Evolutionary conservation across 306 rosid genomes (phyloP), one percentile per base, ranked within the genome.

Genomic region (Quercus agrifolia): DNA sequence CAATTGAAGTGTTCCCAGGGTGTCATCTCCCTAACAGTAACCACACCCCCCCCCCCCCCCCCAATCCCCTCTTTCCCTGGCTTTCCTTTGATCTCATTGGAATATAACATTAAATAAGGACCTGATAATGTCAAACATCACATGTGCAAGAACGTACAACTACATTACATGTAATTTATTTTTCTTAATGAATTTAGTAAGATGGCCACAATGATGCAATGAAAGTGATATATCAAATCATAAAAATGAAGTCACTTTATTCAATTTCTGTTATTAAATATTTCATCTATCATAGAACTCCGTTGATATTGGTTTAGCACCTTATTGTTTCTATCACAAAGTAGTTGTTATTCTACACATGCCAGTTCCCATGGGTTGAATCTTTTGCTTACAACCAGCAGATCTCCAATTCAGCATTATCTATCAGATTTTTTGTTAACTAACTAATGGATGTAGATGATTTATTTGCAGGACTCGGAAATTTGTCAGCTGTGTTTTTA

Each of bases 391-490:
- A 49, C 54, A 49, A 49, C 54, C 54, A 49, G 54, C 54, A 49
- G 54, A 49, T 17, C 54, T 49, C 19, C 56, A 12, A 30, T 56
- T 77, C 76, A 77, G 28, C 64, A 61, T 52, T 46, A 12, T 59
- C 66, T 20, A 20, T 27, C 51, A 28, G 51, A 13, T 20, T 59
- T 44, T 80, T 31, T 31, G 55, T 51, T 70, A 20, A 71, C 57
- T 21, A 78, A 61, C 73, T 82, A 84, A 87, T 83, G 82, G 12
- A 44, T 74, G 33, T 78, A 70, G 78, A 35, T 69, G 20, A 71
- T 71, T 63, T 51, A 54, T 74, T 56, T 86, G 87, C 96, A 95
- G 98, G 99, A 74, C 82, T 95, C 35, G 97, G 97, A 64, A 93
- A 91, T 86, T 82, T 91, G 52, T 81, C 92, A 38, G 96, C 97